Evolutionary conservation across 345 rosid species (phyloP).

Genomic region (Brassica juncea): DNA sequence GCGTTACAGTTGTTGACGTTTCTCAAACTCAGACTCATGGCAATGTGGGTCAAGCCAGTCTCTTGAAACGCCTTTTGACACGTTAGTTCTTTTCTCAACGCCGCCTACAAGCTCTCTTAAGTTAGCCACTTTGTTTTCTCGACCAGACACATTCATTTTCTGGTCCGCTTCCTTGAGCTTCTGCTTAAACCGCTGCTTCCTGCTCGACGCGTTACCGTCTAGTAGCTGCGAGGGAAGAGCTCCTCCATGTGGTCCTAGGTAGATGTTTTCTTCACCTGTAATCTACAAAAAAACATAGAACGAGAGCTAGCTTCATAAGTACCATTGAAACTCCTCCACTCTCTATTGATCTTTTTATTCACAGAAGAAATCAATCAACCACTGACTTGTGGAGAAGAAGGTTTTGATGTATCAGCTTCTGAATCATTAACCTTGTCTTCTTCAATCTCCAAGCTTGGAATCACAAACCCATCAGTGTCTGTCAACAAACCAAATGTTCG

Average conservation of each 20-base stretch:
- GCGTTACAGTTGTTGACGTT: conserved; percentile 22
- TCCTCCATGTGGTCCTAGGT: conserved; percentile 87
- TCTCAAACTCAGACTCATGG: conserved; percentile 83
- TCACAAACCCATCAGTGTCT: conserved; percentile 97
- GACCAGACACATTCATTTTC: conserved; percentile 59
- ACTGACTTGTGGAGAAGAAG: conserved; percentile 50
- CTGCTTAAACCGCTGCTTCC: conserved; percentile 83
- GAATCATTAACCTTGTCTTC: conserved; percentile 41
- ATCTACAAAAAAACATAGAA: conserved; percentile 34
- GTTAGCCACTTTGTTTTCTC: conserved; percentile 79
- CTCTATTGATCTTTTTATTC: not conserved
- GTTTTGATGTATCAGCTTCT: conserved; percentile 48
- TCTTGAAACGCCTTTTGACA: conserved; percentile 57
- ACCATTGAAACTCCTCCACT: not conserved
- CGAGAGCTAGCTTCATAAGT: not conserved
- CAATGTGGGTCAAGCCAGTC: conserved; percentile 98
- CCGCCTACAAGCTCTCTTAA: not conserved
- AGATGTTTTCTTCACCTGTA: conserved; percentile 69
- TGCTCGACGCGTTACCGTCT: conserved; percentile 55
- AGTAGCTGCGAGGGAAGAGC: conserved; percentile 83
- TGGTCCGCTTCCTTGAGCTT: conserved; percentile 85
- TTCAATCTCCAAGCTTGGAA: conserved; percentile 83
- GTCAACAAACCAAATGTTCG: not conserved
- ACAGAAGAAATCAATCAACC: not conserved
- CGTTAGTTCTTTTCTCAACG: conserved; percentile 20